phyloP scores from a whole-genome alignment of 2,329 filamentous ascomycete species.

The Pestalotiopsis sp. region DNA sequence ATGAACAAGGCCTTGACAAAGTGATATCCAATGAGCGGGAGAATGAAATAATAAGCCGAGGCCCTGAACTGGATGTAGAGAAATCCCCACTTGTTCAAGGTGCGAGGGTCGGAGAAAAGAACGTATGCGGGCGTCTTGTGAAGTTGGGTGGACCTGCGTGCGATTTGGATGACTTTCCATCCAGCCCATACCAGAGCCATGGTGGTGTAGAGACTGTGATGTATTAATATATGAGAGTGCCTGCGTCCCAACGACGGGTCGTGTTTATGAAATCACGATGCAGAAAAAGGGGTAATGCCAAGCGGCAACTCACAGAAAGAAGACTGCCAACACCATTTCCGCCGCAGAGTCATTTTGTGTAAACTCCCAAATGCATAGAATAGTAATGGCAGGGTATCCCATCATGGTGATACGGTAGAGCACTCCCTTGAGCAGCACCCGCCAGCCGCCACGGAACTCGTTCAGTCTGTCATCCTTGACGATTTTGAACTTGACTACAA shows the following conservation, averaged over 20 bases:
- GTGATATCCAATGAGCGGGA: slow-evolving; percentile 75
- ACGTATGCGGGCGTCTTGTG: slow-evolving; percentile 98
- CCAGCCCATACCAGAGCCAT: slow-evolving; percentile 81
- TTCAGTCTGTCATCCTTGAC: slow-evolving; percentile 85
- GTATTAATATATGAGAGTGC: not conserved
- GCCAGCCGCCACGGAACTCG: slow-evolving; percentile 94
- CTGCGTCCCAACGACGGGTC: too few relatives aligned
- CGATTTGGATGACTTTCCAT: slow-evolving; percentile 85
- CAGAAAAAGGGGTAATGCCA: not conserved
- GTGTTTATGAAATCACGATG: not conserved
- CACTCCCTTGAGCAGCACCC: slow-evolving; percentile 88
- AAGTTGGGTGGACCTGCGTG: slow-evolving; percentile 83
- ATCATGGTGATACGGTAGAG: slow-evolving; percentile 88
- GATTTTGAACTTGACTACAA: slow-evolving; percentile 70
- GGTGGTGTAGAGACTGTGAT: slow-evolving; percentile 49
- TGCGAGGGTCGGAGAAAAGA: slow-evolving; percentile 90
- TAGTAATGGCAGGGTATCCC: slow-evolving; percentile 86
- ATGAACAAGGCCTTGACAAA: slow-evolving; percentile 90
- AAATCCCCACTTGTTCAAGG: slow-evolving; percentile 97
- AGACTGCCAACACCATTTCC: slow-evolving; percentile 82
- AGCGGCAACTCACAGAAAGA: slow-evolving; percentile 63
- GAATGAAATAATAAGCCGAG: slow-evolving; percentile 92
- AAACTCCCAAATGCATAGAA: slow-evolving; percentile 92
- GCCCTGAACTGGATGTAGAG: slow-evolving; percentile 96
- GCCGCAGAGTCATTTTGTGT: slow-evolving; percentile 83